phyloP scores from a whole-genome alignment of 2,329 filamentous ascomycete genomes.

The Verruconis gallopava region DNA sequence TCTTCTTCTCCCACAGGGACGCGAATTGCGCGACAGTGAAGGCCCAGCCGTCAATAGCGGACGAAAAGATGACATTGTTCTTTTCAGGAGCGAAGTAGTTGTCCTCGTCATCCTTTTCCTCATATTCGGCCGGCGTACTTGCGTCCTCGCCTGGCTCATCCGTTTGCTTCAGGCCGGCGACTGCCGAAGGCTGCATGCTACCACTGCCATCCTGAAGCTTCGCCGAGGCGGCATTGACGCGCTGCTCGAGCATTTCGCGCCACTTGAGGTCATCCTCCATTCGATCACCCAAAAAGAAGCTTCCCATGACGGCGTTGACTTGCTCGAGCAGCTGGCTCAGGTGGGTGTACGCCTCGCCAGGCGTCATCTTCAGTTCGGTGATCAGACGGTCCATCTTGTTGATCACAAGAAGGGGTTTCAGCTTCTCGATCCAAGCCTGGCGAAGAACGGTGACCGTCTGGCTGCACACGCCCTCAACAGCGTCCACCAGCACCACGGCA shows the following conservation, averaged over 20 bases:
- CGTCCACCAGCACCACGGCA: slow-evolving; percentile 86
- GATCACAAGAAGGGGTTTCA: slow-evolving; percentile 88
- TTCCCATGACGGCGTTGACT: slow-evolving; percentile 92
- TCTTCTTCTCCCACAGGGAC: slow-evolving; percentile 85
- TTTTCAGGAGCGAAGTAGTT: slow-evolving; percentile 97
- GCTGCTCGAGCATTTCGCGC: slow-evolving; percentile 84
- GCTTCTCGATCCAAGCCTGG: slow-evolving; percentile 89
- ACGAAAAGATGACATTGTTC: slow-evolving; percentile 98
- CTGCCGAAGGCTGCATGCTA: background rate
- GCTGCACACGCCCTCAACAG: slow-evolving; percentile 94
- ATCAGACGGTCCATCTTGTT: slow-evolving; percentile 97
- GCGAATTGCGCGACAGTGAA: slow-evolving; percentile 95
- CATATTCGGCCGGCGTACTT: slow-evolving; percentile 47
- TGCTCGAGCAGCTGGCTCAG: slow-evolving; percentile 83
- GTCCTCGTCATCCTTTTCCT: slow-evolving; percentile 90
- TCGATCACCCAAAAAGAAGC: slow-evolving; percentile 92
- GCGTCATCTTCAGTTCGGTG: slow-evolving; percentile 89
- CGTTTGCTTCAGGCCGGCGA: background rate
- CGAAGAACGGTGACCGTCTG: slow-evolving; percentile 94
- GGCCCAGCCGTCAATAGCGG: slow-evolving; percentile 96
- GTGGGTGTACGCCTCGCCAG: slow-evolving; percentile 78
- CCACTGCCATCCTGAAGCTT: slow-evolving; percentile 43
- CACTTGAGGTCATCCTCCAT: slow-evolving; percentile 98
- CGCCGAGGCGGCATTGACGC: slow-evolving; percentile 56
- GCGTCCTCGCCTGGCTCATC: slow-evolving; percentile 22